Evolutionary conservation across 1,284 basidiomycete genomes (phyloP), one percentile per base, ranked within the genome.

Genomic region (Cerrena zonata): DNA sequence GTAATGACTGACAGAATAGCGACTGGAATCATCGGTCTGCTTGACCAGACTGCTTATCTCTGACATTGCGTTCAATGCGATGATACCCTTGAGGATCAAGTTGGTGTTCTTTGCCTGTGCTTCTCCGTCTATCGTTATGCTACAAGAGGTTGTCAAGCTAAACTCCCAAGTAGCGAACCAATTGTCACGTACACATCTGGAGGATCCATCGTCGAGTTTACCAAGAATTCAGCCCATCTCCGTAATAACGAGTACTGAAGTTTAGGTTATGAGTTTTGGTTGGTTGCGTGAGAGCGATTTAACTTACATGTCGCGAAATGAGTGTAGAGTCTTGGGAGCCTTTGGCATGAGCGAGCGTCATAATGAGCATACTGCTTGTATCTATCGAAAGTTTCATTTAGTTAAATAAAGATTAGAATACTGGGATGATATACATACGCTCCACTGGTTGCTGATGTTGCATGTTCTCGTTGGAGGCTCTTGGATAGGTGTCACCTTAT

Each of bases 291-390:
- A 23, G n/a, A 46, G 46, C 42, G 75, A 40, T n/a, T n/a, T n/a
- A n/a, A n/a, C n/a, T n/a, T 54, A 82, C 80, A 53, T 84, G 79
- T 61, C 66, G 66, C 2, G 60, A 63, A 46, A 83, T 61, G 38
- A 84, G 72, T 2, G 76, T 75, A 5, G 61, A 69, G 56, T 86
- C 81, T 13, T 74, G 73, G 0, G 80, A 75, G 45, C 75, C 74
- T 55, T 82, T 78, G 2, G 80, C 80, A 61, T 84, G 84, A 50
- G 80, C 82, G 49, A 85, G 65, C 7, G 78, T 69, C 82, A 86
- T 85, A 60, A 88, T 84, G 15, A 88, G 65, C 83, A 86, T 85
- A 58, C 86, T 85, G 5, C 82, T 82, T 44, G 79, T 77, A 43
- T 51, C 58, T 60, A 48, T n/a, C n/a, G n/a, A n/a, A n/a, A n/a